A percentile compares a stretch with the other conserved stretches of the same genome.
phyloP scores from a whole-genome alignment of 108 stramenopile species.

The Chaetoceros muelleri region DNA sequence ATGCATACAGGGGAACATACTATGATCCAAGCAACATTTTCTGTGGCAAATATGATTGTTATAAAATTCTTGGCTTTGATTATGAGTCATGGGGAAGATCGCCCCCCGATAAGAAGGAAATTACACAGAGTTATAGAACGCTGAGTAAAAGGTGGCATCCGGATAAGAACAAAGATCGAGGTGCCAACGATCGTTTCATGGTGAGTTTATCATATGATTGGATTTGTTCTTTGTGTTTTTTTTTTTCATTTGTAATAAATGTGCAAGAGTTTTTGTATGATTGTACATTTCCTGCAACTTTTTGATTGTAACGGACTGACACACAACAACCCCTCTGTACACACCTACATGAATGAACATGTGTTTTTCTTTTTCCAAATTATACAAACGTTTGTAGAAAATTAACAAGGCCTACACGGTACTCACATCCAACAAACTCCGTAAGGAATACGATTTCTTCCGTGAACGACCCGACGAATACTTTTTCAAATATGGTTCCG shows the following conservation, averaged over 20 bases:
- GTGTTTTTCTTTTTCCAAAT: neutral
- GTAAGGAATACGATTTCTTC: constrained; percentile 72
- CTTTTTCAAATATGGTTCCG: constrained; percentile 65
- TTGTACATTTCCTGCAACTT: too few relatives aligned
- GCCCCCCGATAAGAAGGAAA: constrained; percentile 51
- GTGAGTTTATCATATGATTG: constrained; percentile 21
- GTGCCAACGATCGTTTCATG: constrained; percentile 76
- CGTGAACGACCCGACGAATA: constrained; percentile 78
- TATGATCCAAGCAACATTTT: constrained; percentile 80
- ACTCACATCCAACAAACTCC: constrained; percentile 42
- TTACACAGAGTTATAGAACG: constrained; percentile 67
- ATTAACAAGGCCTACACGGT: constrained; percentile 79
- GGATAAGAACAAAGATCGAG: constrained; percentile 69
- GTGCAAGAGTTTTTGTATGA: too few relatives aligned
- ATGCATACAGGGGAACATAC: constrained; percentile 51
- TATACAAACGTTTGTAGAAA: constrained; percentile 25
- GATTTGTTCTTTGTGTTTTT: neutral
- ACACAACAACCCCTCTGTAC: too few relatives aligned
- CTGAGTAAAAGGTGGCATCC: constrained; percentile 75
- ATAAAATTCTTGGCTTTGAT: constrained; percentile 82
- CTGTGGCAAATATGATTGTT: constrained; percentile 82
- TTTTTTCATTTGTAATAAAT: too few relatives aligned
- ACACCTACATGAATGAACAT: too few relatives aligned
- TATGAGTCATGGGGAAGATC: constrained; percentile 50
- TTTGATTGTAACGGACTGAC: too few relatives aligned